Evolutionary conservation across 306 rosid species (phyloP), one percentile per base, ranked within the genome.

Genomic region (Erythrophleum fordii): DNA sequence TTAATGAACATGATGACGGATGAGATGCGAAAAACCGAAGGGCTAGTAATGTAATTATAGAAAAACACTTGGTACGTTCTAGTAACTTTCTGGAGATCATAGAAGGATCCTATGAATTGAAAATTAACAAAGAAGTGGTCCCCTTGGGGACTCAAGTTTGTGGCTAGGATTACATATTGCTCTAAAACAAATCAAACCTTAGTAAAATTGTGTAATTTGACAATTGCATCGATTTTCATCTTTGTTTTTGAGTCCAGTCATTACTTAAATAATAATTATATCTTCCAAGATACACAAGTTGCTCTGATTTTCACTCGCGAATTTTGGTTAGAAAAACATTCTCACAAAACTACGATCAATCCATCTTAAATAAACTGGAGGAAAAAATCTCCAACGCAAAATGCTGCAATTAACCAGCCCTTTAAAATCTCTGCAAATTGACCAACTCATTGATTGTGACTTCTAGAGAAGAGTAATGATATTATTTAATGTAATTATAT

Each of bases 131-230:
- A 81, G 75, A 52, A 56, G 76, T 68, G 86, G 88, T 61, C 83
- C 91, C 82, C 17, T 65, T 66, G 61, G 69, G 31, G 61, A 56
- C 60, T 76, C 65, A 37, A 80, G 58, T 66, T 78, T 85, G 89
- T 83, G 86, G 89, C 87, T 83, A 84, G 77, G 74, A 83, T 44
- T 69, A 31, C 75, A 48, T 39, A 14, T 13, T 75, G 82, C 69
- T 48, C 73, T 28, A n/a, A 6, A 74, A 34, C 42, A 77, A 81
- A 72, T 60, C 79, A 35, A 71, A 75, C 52, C 81, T 55, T 45
- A 67, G 55, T n/a, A 52, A 53, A 5, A 0, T 80, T 3, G 28
- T 70, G 46, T 28, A 48, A 51, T 49, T 74, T 77, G 49, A n/a
- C 55, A 49, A 49, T 49, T 17, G 55, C 22, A 17, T 49, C 9